These are phyloP conservation scores for Coemansia sp. DNA, from an alignment of 192 early-diverging fungal genomes.

Conservation along the genomic window DNA sequence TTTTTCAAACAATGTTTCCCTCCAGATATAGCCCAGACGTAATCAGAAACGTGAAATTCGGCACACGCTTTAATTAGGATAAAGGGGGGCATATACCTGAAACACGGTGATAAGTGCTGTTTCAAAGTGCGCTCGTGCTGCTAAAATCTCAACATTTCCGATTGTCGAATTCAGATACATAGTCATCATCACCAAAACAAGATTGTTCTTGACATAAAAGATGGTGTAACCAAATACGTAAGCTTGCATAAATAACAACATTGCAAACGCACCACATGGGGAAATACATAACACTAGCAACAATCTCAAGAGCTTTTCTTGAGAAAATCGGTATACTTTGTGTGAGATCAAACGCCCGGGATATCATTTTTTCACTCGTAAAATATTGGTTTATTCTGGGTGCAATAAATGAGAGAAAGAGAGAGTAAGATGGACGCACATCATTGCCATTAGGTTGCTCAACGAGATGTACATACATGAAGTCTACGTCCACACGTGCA, in stretches of 20 bases:
- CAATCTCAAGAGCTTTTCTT: no score
- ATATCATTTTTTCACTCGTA: no score
- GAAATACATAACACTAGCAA: no score
- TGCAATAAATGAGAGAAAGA: neutral
- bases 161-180: constrained; percentile 5
- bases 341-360: no score
- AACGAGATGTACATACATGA: neutral
- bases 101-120: neutral
- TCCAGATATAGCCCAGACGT: neutral
- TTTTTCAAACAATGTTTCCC: neutral
- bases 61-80: neutral
- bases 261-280: no score
- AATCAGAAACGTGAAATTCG: neutral
- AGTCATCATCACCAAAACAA: neutral
- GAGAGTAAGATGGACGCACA: neutral
- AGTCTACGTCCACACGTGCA: neutral
- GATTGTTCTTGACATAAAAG: neutral
- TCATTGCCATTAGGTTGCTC: neutral
- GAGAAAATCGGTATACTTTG: no score
- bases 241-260: neutral
- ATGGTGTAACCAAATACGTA: neutral
- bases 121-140: neutral
- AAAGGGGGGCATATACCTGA: neutral
- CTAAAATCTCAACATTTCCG: neutral
- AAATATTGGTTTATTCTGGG: neutral